Base-by-base conservation (phyloP, 1,284 basidiomycete species). In the Naganishia cerealis region DNA sequence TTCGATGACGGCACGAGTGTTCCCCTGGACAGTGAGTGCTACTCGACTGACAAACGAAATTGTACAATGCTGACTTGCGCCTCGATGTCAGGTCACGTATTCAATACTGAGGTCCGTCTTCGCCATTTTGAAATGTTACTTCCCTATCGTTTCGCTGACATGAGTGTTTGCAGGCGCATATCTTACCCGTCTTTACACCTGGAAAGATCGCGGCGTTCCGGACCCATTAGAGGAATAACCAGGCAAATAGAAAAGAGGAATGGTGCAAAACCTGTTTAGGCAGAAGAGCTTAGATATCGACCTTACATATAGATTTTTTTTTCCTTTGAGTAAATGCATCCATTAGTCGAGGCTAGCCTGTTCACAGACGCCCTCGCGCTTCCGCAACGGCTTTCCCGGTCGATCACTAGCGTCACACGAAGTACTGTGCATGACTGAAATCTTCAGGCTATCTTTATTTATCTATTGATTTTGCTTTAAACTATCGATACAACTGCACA, bases 51-150 rank as follows among this genome's bases (percentile, higher is more conserved):
- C 46, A 50, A 50, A 16, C 18, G 24, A 55, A 12, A 50, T 57
- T 15, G 8, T 52, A n/a, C 15, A 13, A 42, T 18, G 38, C 21
- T 40, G 24, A 42, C 50, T 68, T 40, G 15, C 55, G 24, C 24
- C 67, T 13, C 26, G 40, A 43, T 56, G 63, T 18, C 69, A 91
- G 90, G 88, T 77, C 90, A 90, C 78, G 92, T 97, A n/a, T 90
- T 96, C 80, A 97, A 96, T 76, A 97, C 94, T 3, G 94, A 95
- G 83, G 89, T 88, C 72, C 70, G 82, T 76, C 9, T 2, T 21
- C 9, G 13, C 13, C 15, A 53, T 8, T n/a, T 46, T 58, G 62
- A 43, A 39, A 63, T 57, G 53, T 58, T 43, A 29, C 40, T 38
- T 21, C 8, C 24, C 42, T 8, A 0, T 13, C 10, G 15, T 56